A percentile compares a stretch with the other conserved stretches of the same genome.
These are phyloP conservation scores for Arabidopsis arenosa DNA, from an alignment of 345 rosid species.

Conservation along the genomic window DNA sequence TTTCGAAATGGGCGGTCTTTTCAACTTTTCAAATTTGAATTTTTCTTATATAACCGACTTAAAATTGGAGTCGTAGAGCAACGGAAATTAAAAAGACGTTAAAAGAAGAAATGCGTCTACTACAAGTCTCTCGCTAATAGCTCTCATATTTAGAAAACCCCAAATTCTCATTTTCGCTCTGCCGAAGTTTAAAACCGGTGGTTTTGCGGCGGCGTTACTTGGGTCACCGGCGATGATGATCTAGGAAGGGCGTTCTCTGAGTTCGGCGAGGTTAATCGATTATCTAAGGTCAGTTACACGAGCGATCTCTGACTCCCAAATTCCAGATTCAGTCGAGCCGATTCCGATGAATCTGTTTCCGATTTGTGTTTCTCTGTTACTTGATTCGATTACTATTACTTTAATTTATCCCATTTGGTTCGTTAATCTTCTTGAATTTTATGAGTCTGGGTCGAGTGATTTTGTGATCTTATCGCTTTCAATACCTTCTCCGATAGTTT, in stretches of 20 bases:
- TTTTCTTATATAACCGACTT: not conserved
- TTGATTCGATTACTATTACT: conserved; percentile 58
- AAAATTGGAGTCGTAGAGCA: not conserved
- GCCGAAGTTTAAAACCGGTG: conserved; percentile 50
- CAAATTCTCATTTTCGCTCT: not conserved
- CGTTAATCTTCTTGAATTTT: conserved; percentile 61
- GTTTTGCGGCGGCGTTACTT: conserved; percentile 53
- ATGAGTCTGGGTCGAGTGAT: conserved; percentile 63
- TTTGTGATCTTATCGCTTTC: not conserved
- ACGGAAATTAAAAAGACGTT: not conserved
- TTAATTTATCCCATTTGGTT: conserved; percentile 59
- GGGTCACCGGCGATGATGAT: conserved; percentile 71
- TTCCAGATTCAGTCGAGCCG: not conserved
- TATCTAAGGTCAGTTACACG: conserved; percentile 77
- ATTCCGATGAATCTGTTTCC: conserved; percentile 32
- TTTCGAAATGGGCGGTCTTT: not conserved
- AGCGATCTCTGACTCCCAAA: not conserved
- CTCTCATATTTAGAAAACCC: not conserved
- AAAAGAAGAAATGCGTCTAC: not conserved
- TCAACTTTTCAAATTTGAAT: not conserved
- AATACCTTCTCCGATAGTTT: not conserved
- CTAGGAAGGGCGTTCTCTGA: conserved; percentile 51
- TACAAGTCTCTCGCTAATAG: not conserved
- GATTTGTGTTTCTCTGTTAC: conserved; percentile 17
- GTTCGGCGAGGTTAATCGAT: conserved; percentile 68